These are phyloP conservation scores for Cystobasidium pallidum DNA, from an alignment of 1,284 basidiomycete genomes.

Conservation along the genomic window DNA sequence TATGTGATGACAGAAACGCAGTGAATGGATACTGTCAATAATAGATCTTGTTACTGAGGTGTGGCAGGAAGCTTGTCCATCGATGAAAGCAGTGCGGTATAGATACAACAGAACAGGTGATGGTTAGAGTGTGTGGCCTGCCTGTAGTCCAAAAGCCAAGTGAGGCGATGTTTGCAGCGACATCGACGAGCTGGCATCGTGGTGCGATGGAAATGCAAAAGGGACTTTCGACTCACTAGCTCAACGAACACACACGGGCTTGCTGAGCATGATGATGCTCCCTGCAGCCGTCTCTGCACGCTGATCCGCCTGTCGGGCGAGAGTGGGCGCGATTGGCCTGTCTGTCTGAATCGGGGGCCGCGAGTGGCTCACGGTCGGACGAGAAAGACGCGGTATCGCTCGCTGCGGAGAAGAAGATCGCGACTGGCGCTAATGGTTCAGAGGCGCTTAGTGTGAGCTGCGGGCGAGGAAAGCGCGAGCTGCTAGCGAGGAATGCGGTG, in stretches of 20 bases:
- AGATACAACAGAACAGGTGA: neutral
- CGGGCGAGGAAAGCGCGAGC: neutral
- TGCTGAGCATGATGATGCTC: too few species aligned
- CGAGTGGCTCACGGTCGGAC: constrained; percentile 29
- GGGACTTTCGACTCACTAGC: too few species aligned
- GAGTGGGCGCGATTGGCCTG: too few species aligned
- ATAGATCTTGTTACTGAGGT: constrained; percentile 9
- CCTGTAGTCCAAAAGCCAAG: neutral
- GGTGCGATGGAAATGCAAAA: too few species aligned
- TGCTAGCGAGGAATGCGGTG: constrained; percentile 4
- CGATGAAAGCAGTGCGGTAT: neutral
- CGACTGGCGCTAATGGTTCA: constrained; percentile 17
- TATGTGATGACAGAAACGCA: neutral
- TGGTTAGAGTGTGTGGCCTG: neutral
- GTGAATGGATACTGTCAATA: neutral
- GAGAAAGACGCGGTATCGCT: neutral
- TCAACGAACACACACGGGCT: too few species aligned
- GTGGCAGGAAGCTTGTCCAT: neutral
- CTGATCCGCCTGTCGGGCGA: too few species aligned
- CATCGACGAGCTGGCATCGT: too few species aligned
- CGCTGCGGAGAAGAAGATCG: neutral
- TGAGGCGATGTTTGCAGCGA: too few species aligned
- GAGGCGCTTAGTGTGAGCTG: too few species aligned
- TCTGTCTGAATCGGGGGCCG: neutral
- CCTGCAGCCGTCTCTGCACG: too few species aligned